Percentiles rank a stretch among this genome's conserved stretches.
phyloP scores from a whole-genome alignment of 106 monocot species.

The Dendrobium chrysotoxum region DNA sequence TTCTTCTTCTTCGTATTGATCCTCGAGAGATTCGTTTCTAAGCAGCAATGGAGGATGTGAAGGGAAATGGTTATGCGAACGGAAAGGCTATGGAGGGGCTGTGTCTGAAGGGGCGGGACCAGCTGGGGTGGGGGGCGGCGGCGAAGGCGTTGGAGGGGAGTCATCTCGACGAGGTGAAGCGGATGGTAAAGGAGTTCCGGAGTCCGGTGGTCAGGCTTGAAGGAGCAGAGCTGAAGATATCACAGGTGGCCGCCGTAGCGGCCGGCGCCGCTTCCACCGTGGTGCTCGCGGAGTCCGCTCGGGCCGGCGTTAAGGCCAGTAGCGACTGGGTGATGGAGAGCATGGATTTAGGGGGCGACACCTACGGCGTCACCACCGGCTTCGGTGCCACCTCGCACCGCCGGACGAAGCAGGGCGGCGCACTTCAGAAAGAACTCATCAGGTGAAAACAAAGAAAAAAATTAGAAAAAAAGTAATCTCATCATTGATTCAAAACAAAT shows the following conservation, averaged over 20 bases:
- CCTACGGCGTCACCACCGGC: conserved; percentile 57
- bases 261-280: neutral
- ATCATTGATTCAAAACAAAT: too few relatives aligned
- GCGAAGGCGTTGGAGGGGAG: conserved; percentile 19
- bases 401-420: conserved; percentile 40
- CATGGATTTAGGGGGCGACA: conserved; percentile 37
- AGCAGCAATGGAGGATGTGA: neutral
- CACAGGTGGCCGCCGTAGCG: conserved; percentile 20
- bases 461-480: neutral
- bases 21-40: neutral
- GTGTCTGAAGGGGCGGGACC: conserved; percentile 3
- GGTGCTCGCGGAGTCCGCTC: conserved; percentile 21
- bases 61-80: neutral
- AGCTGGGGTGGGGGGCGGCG: conserved; percentile 15
- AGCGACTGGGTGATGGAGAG: conserved; percentile 43
- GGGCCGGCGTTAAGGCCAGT: conserved; percentile 35
- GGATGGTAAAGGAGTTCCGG: conserved; percentile 27
- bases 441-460: conserved; percentile 16
- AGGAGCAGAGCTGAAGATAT: conserved; percentile 14
- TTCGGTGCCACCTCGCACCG: conserved; percentile 50
- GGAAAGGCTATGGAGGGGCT: neutral
- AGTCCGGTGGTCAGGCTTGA: conserved; percentile 13
- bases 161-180: conserved; percentile 24
- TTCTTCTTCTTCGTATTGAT: neutral
- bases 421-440: conserved; percentile 51